Percentiles rank a stretch among this genome's conserved stretches.
phyloP scores from a whole-genome alignment of 768 basidiomycete species.

The Hericium alpestre region DNA sequence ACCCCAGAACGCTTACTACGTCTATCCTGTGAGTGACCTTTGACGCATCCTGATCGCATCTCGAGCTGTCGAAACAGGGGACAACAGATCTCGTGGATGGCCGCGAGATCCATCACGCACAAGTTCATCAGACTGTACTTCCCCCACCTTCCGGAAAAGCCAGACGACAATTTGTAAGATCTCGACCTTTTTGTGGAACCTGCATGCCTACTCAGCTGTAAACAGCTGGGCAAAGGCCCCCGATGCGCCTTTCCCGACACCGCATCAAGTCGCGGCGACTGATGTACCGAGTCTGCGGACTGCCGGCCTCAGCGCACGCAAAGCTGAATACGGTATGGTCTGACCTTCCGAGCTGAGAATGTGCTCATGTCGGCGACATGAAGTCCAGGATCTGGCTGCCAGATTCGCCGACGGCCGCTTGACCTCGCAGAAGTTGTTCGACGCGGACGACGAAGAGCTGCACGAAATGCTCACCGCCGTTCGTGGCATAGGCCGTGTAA shows the following conservation, averaged over 20 bases:
- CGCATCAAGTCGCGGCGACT: conserved; percentile 53
- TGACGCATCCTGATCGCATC: background rate
- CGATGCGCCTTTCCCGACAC: conserved; percentile 49
- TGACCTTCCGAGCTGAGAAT: background rate
- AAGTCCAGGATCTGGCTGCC: conserved; percentile 70
- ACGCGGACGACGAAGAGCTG: conserved; percentile 68
- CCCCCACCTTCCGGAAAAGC: conserved; percentile 60
- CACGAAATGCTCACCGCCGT: conserved; percentile 67
- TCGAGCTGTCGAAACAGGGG: conserved; percentile 29
- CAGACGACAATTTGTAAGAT: conserved; percentile 37
- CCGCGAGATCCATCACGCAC: conserved; percentile 75
- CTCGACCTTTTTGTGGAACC: background rate
- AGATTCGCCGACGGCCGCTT: conserved; percentile 76
- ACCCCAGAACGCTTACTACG: conserved; percentile 48
- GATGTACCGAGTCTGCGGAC: conserved; percentile 50
- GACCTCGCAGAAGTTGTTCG: conserved; percentile 57
- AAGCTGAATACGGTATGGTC: conserved; percentile 75
- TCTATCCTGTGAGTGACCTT: conserved; percentile 52
- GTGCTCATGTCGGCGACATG: background rate
- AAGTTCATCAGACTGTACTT: conserved; percentile 71
- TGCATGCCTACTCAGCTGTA: conserved; percentile 1
- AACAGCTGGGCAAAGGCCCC: conserved; percentile 6
- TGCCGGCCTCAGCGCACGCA: conserved; percentile 75
- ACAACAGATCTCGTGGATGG: conserved; percentile 81
- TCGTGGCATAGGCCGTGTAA: conserved; percentile 65